phyloP scores from a whole-genome alignment of 2,329 filamentous ascomycete species.

The Calonectria pseudoturangicola region DNA sequence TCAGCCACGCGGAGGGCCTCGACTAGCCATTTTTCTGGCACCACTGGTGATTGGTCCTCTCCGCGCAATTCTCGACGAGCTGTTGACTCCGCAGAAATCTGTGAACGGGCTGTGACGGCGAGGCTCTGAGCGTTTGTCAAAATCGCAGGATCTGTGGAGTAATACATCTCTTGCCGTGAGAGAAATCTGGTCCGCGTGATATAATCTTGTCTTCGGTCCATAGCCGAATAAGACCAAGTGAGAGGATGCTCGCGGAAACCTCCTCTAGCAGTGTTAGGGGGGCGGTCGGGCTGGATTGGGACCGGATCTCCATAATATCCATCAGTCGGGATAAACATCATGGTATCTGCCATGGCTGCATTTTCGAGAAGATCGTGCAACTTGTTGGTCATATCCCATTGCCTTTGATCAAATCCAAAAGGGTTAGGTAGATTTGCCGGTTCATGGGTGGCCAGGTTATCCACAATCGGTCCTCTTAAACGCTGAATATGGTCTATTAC shows the following conservation, averaged over 20 bases:
- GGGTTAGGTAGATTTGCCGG: no score
- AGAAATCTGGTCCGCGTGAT: background rate
- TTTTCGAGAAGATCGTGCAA: background rate
- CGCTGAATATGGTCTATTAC: slow-evolving; percentile 6
- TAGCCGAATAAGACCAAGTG: background rate
- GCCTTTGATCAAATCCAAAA: background rate
- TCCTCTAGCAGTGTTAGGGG: background rate
- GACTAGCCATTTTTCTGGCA: background rate
- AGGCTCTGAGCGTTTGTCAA: background rate
- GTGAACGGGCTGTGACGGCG: background rate
- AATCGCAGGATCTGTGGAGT: background rate
- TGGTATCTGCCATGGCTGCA: background rate
- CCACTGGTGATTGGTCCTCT: background rate
- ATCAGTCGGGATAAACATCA: slow-evolving; percentile 9
- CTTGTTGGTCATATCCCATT: background rate
- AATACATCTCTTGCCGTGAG: background rate
- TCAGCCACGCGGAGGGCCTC: background rate
- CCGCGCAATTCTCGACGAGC: slow-evolving; percentile 5
- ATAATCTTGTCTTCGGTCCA: background rate
- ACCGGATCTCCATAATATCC: slow-evolving; percentile 16
- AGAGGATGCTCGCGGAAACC: background rate
- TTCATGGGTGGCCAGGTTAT: background rate
- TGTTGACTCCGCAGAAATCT: background rate
- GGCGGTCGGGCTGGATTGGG: background rate
- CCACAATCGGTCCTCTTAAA: background rate